Percentiles rank a stretch among this genome's conserved stretches.
phyloP scores from a whole-genome alignment of 2,329 filamentous ascomycete species.

The Fusarium proliferatum region DNA sequence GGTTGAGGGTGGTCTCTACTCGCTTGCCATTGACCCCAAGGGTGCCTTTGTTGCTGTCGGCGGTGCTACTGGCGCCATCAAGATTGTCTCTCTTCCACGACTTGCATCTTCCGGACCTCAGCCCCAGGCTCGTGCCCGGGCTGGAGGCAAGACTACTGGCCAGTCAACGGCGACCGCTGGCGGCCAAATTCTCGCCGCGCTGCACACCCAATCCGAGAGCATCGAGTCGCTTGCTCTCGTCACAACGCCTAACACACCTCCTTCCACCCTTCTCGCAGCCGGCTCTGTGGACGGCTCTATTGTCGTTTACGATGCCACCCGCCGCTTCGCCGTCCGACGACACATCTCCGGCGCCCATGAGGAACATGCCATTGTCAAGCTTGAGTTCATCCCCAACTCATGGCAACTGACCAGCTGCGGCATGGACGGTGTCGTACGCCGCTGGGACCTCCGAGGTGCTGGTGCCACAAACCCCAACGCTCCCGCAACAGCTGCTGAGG shows the following conservation, averaged over 20 bases:
- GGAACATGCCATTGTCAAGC: conserved; percentile 89
- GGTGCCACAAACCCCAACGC: conserved; percentile 47
- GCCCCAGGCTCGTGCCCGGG: conserved; percentile 38
- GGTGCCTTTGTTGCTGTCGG: conserved; percentile 86
- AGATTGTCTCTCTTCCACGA: conserved; percentile 85
- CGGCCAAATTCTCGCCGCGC: conserved; percentile 78
- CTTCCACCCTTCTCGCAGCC: conserved; percentile 69
- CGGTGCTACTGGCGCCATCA: conserved; percentile 87
- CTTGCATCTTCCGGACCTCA: conserved; percentile 49
- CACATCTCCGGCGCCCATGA: conserved; percentile 87
- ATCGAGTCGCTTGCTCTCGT: conserved; percentile 81
- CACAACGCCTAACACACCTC: conserved; percentile 52
- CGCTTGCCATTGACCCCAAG: conserved; percentile 82
- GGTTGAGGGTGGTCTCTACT: conserved; percentile 91
- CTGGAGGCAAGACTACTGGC: conserved; percentile 49
- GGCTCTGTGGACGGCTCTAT: conserved; percentile 82
- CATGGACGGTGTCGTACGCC: conserved; percentile 88
- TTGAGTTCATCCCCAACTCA: conserved; percentile 79
- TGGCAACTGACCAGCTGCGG: conserved; percentile 89
- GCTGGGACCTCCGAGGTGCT: conserved; percentile 82
- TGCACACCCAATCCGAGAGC: conserved; percentile 80
- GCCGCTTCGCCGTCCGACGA: conserved; percentile 86
- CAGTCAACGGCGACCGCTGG: conserved; percentile 53
- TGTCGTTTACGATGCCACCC: conserved; percentile 85
- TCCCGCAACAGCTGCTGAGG: conserved; percentile 55